Evolutionary conservation across 1,284 basidiomycete species (phyloP).

Genomic region (Cerioporus squamosus): DNA sequence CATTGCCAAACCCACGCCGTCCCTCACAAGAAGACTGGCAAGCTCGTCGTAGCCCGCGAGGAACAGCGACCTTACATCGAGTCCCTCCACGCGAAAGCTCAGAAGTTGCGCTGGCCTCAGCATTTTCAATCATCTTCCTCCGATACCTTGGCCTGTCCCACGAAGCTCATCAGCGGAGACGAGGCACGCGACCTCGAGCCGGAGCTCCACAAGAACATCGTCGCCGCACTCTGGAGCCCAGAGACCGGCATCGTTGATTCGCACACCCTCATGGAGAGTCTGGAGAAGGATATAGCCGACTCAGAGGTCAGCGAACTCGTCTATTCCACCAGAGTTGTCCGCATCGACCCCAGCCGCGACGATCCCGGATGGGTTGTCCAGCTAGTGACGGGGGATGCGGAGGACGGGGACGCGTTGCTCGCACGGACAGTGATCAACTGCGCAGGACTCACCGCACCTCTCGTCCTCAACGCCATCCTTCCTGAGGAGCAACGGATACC

Average conservation of each 20-base stretch:
- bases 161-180: constrained; percentile 72
- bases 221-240: constrained; percentile 79
- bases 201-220: constrained; percentile 73
- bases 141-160: constrained; percentile 54
- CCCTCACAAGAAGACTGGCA: constrained; percentile 79
- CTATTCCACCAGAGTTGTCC: constrained; percentile 85
- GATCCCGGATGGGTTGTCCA: constrained; percentile 75
- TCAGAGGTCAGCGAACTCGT: constrained; percentile 78
- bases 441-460: constrained; percentile 79
- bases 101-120: constrained; percentile 54
- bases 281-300: constrained; percentile 80
- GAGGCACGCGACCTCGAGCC: constrained; percentile 84
- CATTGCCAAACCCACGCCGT: constrained; percentile 73
- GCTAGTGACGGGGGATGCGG: constrained; percentile 52
- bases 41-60: constrained; percentile 81
- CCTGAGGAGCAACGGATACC: constrained; percentile 58
- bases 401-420: constrained; percentile 75
- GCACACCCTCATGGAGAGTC: constrained; percentile 78
- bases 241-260: constrained; percentile 94
- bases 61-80: constrained; percentile 75
- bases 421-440: constrained; percentile 88
- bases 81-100: constrained; percentile 68
- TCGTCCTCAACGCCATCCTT: constrained; percentile 75
- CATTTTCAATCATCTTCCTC: constrained; percentile 34
- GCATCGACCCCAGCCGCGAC: constrained; percentile 50